Conservation (phyloP, 2,329 filamentous ascomycete species). For the Aspergillus felis region DNA sequence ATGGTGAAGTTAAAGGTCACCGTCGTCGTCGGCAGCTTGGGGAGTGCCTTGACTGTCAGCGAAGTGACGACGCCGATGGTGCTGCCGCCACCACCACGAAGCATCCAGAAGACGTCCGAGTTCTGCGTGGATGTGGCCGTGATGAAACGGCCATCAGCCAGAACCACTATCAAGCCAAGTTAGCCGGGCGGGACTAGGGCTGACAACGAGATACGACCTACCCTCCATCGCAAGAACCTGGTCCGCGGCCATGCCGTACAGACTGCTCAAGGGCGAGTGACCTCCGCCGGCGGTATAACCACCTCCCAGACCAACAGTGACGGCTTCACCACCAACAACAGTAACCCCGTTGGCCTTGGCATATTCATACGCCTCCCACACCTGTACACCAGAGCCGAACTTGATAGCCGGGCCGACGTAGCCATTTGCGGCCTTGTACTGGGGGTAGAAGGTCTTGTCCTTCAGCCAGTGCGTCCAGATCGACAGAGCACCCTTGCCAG, state of each 20-base stretch:
- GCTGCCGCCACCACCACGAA: constrained; percentile 56
- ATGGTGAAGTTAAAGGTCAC: constrained; percentile 27
- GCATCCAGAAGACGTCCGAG: constrained; percentile 60
- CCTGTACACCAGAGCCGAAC: constrained; percentile 53
- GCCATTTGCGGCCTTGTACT: constrained; percentile 30
- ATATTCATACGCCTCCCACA: constrained; percentile 45
- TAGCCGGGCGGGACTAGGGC: too few species aligned
- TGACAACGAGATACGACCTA: too few species aligned
- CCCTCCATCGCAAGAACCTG: constrained; percentile 23
- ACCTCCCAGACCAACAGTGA: constrained; percentile 55
- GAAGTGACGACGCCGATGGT: constrained; percentile 33
- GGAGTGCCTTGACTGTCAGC: constrained; percentile 22
- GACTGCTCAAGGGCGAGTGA: constrained; percentile 51
- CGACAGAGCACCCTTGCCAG: constrained; percentile 45
- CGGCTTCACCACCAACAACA: constrained; percentile 49
- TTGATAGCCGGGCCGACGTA: constrained; percentile 52
- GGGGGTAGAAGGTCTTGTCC: constrained; percentile 36
- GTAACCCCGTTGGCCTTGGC: constrained; percentile 45
- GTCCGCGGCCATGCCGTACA: constrained; percentile 49
- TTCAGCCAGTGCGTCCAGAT: constrained; percentile 51
- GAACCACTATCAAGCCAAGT: constrained; percentile 12
- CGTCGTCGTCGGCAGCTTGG: constrained; percentile 23
- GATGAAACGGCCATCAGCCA: constrained; percentile 22
- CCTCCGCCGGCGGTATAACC: constrained; percentile 61
- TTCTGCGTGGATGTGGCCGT: constrained; percentile 38